Conservation (phyloP, 169 alveolate species). For the Plasmodium adleri region DNA sequence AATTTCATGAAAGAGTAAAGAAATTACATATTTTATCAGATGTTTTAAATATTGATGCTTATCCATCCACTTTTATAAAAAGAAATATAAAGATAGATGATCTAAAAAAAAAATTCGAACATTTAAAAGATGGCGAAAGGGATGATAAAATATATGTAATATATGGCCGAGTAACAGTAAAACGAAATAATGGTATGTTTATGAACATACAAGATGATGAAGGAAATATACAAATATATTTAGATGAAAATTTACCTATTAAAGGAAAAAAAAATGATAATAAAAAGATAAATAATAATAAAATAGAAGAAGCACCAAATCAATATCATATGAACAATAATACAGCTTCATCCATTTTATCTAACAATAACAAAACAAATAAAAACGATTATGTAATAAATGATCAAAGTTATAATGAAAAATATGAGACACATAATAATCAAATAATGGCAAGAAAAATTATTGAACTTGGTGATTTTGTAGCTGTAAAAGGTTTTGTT, state of each 20-base stretch:
- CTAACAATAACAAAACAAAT: not conserved
- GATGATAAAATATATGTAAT: conserved; percentile 18
- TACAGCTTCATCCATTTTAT: not conserved
- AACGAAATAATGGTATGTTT: conserved; percentile 80
- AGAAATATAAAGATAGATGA: conserved; percentile 48
- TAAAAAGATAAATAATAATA: not conserved
- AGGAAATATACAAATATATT: conserved; percentile 58
- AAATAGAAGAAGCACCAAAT: conserved; percentile 1
- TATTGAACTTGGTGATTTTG: conserved; percentile 78
- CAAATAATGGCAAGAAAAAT: conserved; percentile 47
- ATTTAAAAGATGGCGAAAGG: conserved; percentile 61
- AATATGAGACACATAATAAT: conserved; percentile 2
- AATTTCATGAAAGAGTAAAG: conserved; percentile 63
- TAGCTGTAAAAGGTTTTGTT: conserved; percentile 71
- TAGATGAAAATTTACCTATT: conserved; percentile 23
- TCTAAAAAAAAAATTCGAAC: conserved; percentile 44
- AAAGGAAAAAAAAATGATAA: conserved; percentile 10
- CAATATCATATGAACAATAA: not conserved
- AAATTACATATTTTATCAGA: conserved; percentile 42
- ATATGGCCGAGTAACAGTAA: conserved; percentile 75
- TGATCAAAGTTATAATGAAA: not conserved
- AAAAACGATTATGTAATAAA: not conserved
- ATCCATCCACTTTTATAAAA: conserved; percentile 60
- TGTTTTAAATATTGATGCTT: conserved; percentile 53
- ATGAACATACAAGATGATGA: conserved; percentile 66